Evolutionary conservation across 2,329 filamentous ascomycete species (phyloP), one percentile per base, ranked within the genome.

Genomic region (Graphiopsis chlorocephala): DNA sequence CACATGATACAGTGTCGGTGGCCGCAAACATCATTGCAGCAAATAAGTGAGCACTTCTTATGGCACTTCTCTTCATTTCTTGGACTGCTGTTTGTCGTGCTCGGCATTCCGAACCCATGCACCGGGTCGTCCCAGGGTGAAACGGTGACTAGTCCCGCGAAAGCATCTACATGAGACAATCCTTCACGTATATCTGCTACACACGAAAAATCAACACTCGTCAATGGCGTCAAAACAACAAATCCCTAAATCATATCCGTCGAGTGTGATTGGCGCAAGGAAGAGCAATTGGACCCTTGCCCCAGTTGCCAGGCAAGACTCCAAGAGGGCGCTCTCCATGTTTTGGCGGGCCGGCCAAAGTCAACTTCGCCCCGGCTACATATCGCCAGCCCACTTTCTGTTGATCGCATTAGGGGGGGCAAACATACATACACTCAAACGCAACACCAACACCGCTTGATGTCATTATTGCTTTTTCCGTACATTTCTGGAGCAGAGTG

Each of bases 341-440:
- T 59, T 59, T 45, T 48, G 56, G 56, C 56, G 56, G 56, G 56
- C 56, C 56, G 56, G 56, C n/a, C 38, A 59, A 59, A 59, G 33
- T 59, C 56, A 47, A 59, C 25, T 59, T 59, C 29, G 20, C 55
- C 28, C 28, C 52, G 29, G 29, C 53, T 56, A 35, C 53, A 25
- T 35, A 56, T 56, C 53, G 53, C 53, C 56, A 59, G 56, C 56
- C 56, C 35, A 59, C 35, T 47, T 56, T 31, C 53, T 56, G 53
- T 56, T 56, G 53, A 56, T 56, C 53, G 25, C n/a, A 56, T 56
- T 31, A 56, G 53, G 52, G 52, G 53, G 53, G 17, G 14, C 31
- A 55, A 11, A 45, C 38, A 45, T 45, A 45, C 35, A n/a, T 20
- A 38, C 7, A 45, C 38, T 15, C 15, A 4, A 42, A 8, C 20